Base-by-base conservation (phyloP, 371 early-diverging fungal genomes). In the Phascolomyces articulosus region DNA sequence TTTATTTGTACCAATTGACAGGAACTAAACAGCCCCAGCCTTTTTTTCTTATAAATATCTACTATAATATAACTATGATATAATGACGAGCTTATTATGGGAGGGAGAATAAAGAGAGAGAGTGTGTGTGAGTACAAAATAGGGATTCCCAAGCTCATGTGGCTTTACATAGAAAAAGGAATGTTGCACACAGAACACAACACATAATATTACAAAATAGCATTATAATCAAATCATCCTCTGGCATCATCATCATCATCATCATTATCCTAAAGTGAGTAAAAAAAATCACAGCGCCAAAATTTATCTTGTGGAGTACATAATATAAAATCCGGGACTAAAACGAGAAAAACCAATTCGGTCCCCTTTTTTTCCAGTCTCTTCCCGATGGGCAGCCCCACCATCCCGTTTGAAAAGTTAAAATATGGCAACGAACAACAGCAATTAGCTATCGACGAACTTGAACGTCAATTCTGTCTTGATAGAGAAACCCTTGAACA, bases 381-480 rank as follows among this genome's bases (percentile, higher is more conserved):
- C 18, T 57, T 40, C 40, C 34, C 40, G 57, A 61, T 61, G 62
- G 54, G 26, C 27, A 34, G 21, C 49, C 20, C 49, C 16, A n/a
- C 28, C 24, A 49, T 53, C 51, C 34, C 34, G 18, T 53, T 61
- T 34, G 53, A 61, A 21, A 24, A 61, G 4, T 27, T 61, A 8
- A 49, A 48, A 28, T 40, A 63, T 63, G 55, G 27, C n/a, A 56
- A 54, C 28, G 47, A 21, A 47, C 56, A 63, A 16, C 63, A 63
- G 21, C 63, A 56, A 40, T 15, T 68, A 20, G 77, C 67, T 15
- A 49, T 79, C 16, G 55, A 64, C 26, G 77, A 79, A 58, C 63
- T 79, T 3, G 69, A 74, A 27, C 60, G 63, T 20, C 55, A 67
- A 9, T 77, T 79, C 40, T 71, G 71, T 34, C 63, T 79, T 4